A percentile compares a stretch with the other conserved stretches of the same genome.
These are phyloP conservation scores for Pleurotus tuoliensis DNA, from an alignment of 768 basidiomycete genomes.

Conservation along the genomic window DNA sequence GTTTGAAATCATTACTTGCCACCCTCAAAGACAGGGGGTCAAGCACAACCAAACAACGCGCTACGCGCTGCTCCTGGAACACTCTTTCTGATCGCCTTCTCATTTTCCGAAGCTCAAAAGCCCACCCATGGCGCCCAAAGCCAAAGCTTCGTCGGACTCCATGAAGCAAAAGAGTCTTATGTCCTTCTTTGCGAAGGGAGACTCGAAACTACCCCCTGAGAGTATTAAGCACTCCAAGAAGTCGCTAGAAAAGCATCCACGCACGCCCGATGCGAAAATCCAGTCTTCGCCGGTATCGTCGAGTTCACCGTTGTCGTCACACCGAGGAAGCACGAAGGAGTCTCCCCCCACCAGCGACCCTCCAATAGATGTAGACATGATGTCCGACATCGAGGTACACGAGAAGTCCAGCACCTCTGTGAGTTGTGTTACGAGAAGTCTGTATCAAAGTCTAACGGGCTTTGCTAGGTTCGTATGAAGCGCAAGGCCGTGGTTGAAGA, in stretches of 20 bases:
- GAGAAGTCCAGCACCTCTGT: background rate
- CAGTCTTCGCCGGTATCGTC: slow-evolving; percentile 2
- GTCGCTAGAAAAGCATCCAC: background rate
- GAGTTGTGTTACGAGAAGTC: background rate
- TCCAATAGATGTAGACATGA: slow-evolving; percentile 72
- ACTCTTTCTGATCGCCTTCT: background rate
- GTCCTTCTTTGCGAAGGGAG: slow-evolving; percentile 8
- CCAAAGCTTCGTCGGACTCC: slow-evolving; percentile 9
- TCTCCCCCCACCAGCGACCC: slow-evolving; percentile 76
- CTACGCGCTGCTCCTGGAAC: background rate
- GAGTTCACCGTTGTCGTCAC: slow-evolving; percentile 43
- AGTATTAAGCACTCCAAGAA: background rate
- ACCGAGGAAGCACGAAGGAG: slow-evolving; percentile 40
- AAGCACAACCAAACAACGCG: slow-evolving; percentile 1
- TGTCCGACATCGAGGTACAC: slow-evolving; percentile 39
- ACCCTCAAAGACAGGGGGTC: too few species aligned
- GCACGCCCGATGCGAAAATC: background rate
- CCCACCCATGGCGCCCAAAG: slow-evolving; percentile 2
- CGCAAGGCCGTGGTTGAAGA: slow-evolving; percentile 68
- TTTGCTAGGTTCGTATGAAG: slow-evolving; percentile 42
- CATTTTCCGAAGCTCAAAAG: background rate
- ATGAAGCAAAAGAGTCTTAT: slow-evolving; percentile 8
- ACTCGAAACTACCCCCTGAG: background rate
- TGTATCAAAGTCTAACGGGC: background rate
- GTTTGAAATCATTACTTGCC: too few species aligned